Evolutionary conservation across 1,284 basidiomycete genomes (phyloP), one percentile per base, ranked within the genome.

Genomic region (Ceratobasidium sp.): DNA sequence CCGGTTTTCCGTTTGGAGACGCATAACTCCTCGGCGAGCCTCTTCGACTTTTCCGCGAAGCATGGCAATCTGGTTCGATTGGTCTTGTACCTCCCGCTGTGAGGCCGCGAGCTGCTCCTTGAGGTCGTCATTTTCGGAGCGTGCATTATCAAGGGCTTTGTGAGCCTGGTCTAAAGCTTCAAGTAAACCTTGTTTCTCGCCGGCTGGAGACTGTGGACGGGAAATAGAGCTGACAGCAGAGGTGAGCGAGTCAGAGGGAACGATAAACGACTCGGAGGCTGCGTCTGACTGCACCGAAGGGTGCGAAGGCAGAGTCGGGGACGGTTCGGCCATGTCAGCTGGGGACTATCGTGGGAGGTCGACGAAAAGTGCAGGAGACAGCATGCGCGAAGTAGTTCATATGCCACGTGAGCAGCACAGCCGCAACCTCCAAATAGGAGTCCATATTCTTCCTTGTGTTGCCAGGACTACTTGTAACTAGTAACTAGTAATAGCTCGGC

Each of bases 1-100:
- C 73, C 90, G 84, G 75, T 82, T 89, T 77, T 94, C 93, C 35
- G 88, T 88, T 77, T 96, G 94, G 20, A 97, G 82, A n/a, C 90
- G 84, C 92, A 96, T 95, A 43, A 97, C 83, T 13, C 91, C 93
- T 68, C 92, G 88, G 73, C 94, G 84, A 78, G 92, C 93, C 77
- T 94, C 91, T 75, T 96, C 94, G n/a, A 96, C 91, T 77, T 94
- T 95, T 20, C 87, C 84, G 34, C 94, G 84, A 45, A 97, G 81
- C 77, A 93, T 82, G 10, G 85, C 81, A 42, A 96, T 93, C 52
- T 71, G 62, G 32, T 65, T 53, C 38, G 45, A 31, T 22, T 64
- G 58, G 45, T 64, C 58, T 32, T 64, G 58, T 13, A 52, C 45
- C 20, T 64, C 29, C 17, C 45, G 45, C 32, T 64, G 20, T 32